Base-by-base conservation (phyloP, 768 basidiomycete genomes). In the Daedaleopsis sinensis region DNA sequence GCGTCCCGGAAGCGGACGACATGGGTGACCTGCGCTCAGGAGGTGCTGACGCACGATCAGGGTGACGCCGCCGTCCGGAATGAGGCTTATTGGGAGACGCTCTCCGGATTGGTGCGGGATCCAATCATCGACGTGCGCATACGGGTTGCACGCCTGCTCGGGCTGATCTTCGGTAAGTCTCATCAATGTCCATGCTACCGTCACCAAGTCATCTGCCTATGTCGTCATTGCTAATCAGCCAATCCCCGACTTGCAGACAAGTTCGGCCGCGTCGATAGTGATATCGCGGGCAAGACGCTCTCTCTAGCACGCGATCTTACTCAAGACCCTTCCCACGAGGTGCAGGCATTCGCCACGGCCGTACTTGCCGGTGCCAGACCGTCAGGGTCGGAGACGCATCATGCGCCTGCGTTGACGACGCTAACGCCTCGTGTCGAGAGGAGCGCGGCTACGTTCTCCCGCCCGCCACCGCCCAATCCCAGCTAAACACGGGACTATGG, bases 41-140 rank as follows among this genome's bases (percentile, higher is more conserved):
- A 85, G 38, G 79, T 94, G 55, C 71, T 86, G 27, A 63, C 73
- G 36, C 68, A 71, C 44, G 73, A 67, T 44, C 70, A 72, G 24
- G 70, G 74, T 47, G 73, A 64, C 49, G 75, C 76, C 37, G 75
- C 73, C 3, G 73, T 81, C 59, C 68, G 77, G 35, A 73, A 74
- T 58, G 80, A 78, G 65, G 74, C 71, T 64, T 83, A 86, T 62
- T 83, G 92, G 76, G 72, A 78, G 58, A 74, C 78, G n/a, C 73
- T 96, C 19, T 73, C 78, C 27, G 67, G 71, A 47, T 79, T 96
- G 44, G 82, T 84, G 5, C 70, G 77, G 36, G 96, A 98, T 69
- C 68, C 71, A 38, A 86, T 96, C 13, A 80, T 91, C 53, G 94
- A 93, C 62, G 94, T 97, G 37, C 83, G 94, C 49, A 93, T 97